Conservation (phyloP, 2,329 filamentous ascomycete genomes). For the Hawksworthiomyces lignivorus region DNA sequence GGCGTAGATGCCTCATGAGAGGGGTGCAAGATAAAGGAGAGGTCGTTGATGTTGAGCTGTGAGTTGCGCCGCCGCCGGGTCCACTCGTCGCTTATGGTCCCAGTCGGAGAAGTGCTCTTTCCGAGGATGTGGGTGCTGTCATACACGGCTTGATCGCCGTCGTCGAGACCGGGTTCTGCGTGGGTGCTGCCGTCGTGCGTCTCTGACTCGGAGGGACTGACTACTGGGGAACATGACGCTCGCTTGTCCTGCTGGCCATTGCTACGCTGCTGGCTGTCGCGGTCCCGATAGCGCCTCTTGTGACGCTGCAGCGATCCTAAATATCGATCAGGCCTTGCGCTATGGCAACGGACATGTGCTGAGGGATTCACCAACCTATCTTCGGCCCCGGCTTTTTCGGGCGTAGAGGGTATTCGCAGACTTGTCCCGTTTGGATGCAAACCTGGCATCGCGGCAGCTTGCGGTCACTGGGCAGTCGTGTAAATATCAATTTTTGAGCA, state of each 20-base stretch:
- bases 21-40: conserved; percentile 7
- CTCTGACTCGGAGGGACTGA: too few species aligned
- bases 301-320: conserved; percentile 1
- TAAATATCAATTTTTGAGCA: too few species aligned
- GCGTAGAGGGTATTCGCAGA: conserved; percentile 3
- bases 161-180: neutral
- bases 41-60: conserved; percentile 2
- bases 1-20: conserved; percentile 6
- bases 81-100: neutral
- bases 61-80: conserved; percentile 3
- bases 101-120: neutral
- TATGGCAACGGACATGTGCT: too few species aligned
- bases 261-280: neutral
- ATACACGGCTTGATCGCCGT: neutral
- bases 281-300: neutral
- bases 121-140: neutral
- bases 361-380: conserved; percentile 1
- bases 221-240: too few species aligned
- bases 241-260: too few species aligned
- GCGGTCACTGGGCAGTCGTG: too few species aligned
- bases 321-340: too few species aligned
- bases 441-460: conserved; percentile 4
- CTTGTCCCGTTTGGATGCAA: conserved; percentile 4
- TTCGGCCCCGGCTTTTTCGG: conserved; percentile 7
- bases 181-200: too few species aligned